Evolutionary conservation across 1,284 basidiomycete genomes (phyloP).

Genomic region (Cryptococcus floricola): DNA sequence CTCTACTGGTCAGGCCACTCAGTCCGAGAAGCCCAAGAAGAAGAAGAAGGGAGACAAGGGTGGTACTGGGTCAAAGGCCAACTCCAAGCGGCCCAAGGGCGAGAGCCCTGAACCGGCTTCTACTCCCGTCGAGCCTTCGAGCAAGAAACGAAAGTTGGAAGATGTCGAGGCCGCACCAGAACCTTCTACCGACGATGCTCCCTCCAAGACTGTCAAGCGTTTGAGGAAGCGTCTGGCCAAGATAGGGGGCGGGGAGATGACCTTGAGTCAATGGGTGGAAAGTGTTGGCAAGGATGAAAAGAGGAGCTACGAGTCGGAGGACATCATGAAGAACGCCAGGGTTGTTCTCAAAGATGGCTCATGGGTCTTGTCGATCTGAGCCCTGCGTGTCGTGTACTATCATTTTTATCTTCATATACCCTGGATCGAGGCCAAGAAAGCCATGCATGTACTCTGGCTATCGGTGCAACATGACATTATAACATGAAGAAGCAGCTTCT

Average conservation of each 20-base stretch:
- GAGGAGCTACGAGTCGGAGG: slow-evolving; percentile 23
- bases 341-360: slow-evolving; percentile 29
- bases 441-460: slow-evolving; percentile 30
- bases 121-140: slow-evolving; percentile 11
- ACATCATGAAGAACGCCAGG: slow-evolving; percentile 29
- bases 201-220: slow-evolving; percentile 36
- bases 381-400: neutral
- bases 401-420: neutral
- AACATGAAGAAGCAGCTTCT: neutral
- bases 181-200: slow-evolving; percentile 2
- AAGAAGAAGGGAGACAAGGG: slow-evolving; percentile 49
- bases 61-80: slow-evolving; percentile 45
- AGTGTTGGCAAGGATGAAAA: slow-evolving; percentile 29
- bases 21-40: slow-evolving; percentile 29
- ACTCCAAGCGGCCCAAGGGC: slow-evolving; percentile 47
- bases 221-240: slow-evolving; percentile 39
- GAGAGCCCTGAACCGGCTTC: slow-evolving; percentile 5
- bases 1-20: neutral
- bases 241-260: slow-evolving; percentile 17
- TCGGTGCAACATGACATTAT: slow-evolving; percentile 14
- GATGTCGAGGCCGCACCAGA: slow-evolving; percentile 6
- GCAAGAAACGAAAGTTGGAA: slow-evolving; percentile 41
- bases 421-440: neutral
- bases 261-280: slow-evolving; percentile 22
- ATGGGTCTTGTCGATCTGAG: slow-evolving; percentile 29